These are phyloP conservation scores for Mycena rebaudengoi DNA, from an alignment of 768 basidiomycete species.

Conservation along the genomic window DNA sequence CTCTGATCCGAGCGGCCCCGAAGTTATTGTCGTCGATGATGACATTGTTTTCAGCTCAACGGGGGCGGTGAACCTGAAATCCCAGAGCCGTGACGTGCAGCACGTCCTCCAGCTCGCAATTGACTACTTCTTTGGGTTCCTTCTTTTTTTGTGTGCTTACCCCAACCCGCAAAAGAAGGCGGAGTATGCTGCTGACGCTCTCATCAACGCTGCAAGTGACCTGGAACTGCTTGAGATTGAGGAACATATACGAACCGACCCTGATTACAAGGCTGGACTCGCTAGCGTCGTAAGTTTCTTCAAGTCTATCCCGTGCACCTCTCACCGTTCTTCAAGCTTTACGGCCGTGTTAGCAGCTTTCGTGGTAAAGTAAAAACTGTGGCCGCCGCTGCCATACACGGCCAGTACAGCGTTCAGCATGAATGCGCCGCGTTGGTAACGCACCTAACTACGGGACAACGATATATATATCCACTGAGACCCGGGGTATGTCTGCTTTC, in stretches of 20 bases:
- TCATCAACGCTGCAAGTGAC: neutral
- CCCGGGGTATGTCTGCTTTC: conserved; percentile 6
- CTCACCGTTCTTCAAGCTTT: neutral
- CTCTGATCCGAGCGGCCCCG: no score
- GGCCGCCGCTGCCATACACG: neutral
- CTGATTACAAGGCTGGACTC: neutral
- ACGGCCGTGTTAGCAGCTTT: neutral
- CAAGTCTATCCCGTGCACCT: neutral
- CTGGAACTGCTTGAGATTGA: neutral
- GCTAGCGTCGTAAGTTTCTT: neutral
- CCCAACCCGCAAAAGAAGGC: neutral
- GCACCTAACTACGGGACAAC: neutral
- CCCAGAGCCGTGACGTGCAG: neutral
- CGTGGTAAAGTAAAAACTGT: neutral
- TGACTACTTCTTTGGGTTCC: neutral
- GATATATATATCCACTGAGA: neutral
- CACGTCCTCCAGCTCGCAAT: neutral
- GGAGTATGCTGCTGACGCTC: neutral
- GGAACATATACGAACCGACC: neutral
- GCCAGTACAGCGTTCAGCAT: neutral
- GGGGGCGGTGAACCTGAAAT: no score
- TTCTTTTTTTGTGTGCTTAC: neutral
- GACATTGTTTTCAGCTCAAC: no score
- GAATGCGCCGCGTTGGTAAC: neutral
- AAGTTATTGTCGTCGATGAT: no score